Base-by-base conservation (phyloP, 164 flowering plant species). In the Annona squamosa region DNA sequence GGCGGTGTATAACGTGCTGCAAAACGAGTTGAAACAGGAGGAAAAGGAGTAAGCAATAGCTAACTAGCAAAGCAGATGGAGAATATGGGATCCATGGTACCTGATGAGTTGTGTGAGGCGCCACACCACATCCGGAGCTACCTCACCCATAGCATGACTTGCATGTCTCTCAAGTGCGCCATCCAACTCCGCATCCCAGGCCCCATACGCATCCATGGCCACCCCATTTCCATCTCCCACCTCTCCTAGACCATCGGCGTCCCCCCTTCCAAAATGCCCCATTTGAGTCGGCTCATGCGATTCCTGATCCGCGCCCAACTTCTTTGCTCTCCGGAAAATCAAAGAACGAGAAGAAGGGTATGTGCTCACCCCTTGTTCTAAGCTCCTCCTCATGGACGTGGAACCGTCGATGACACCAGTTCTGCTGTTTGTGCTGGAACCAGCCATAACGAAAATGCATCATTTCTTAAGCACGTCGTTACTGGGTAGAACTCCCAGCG, bases 341-440 rank as follows among this genome's bases (percentile, higher is more conserved):
- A 37, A 17, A 2, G 63, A 18, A 3, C 63, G 10, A 48, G 75
- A 61, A 13, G 73, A 73, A 66, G 69, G 45, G 42, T 73, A 48
- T 45, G 46, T 3, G 44, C 70, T 66, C 63, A 75, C 69, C 12
- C 63, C 73, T 9, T 63, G 46, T 1, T 69, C 77, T 1, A 17
- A 18, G 47, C 72, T 69, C 46, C 67, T 74, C 7, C n/a, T 46
- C 16, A 62, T 17, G 46, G 37, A 26, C 37, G 16, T 16, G 2
- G 65, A 26, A 9, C 46, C 6, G 67, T 69, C 59, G 44, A 10
- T 69, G 41, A 18, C 72, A 1, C 26, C 59, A 0, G 37, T 68
- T 46, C 41, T 69, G 59, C n/a, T 73, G 17, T 45, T 65, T 5
- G 52, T 73, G 70, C 76, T 81, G 2, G 76, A 74, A 6, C 68